phyloP scores from a whole-genome alignment of 2,329 filamentous ascomycete genomes.

The Diaporthe aspalathi region DNA sequence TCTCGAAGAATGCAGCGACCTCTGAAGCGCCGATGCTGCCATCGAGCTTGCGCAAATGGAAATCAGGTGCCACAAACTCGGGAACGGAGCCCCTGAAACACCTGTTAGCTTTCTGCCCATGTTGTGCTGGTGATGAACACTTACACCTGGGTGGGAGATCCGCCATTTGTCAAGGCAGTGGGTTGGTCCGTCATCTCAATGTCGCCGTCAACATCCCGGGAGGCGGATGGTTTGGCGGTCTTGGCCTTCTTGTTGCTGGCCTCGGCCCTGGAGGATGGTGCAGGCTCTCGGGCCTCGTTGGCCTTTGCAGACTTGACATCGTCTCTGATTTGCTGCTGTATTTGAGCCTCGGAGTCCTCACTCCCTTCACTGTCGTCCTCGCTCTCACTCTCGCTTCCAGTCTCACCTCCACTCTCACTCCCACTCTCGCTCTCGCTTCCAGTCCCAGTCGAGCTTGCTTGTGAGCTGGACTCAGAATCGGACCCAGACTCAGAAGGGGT shows the following conservation, averaged over 20 bases:
- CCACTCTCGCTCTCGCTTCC: constrained; percentile 40
- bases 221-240: neutral
- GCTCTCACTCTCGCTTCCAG: constrained; percentile 38
- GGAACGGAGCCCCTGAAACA: constrained; percentile 51
- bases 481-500: constrained; percentile 35
- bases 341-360: constrained; percentile 38
- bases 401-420: constrained; percentile 38
- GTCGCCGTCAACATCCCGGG: constrained; percentile 35
- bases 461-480: constrained; percentile 30
- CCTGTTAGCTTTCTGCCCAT: constrained; percentile 19
- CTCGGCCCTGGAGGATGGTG: neutral
- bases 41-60: constrained; percentile 64
- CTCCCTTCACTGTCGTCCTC: constrained; percentile 36
- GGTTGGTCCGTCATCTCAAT: constrained; percentile 51
- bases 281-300: constrained; percentile 25
- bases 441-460: constrained; percentile 35
- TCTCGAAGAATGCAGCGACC: constrained; percentile 66
- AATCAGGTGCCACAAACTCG: constrained; percentile 62
- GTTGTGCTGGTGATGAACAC: neutral
- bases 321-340: constrained; percentile 36
- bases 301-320: constrained; percentile 35
- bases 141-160: constrained; percentile 35
- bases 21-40: constrained; percentile 56
- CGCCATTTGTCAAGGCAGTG: constrained; percentile 45
- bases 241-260: constrained; percentile 36